A percentile compares a stretch with the other conserved stretches of the same genome.
phyloP scores from a whole-genome alignment of 176 grass and related monocot genomes.

The Ensete ventricosum region DNA sequence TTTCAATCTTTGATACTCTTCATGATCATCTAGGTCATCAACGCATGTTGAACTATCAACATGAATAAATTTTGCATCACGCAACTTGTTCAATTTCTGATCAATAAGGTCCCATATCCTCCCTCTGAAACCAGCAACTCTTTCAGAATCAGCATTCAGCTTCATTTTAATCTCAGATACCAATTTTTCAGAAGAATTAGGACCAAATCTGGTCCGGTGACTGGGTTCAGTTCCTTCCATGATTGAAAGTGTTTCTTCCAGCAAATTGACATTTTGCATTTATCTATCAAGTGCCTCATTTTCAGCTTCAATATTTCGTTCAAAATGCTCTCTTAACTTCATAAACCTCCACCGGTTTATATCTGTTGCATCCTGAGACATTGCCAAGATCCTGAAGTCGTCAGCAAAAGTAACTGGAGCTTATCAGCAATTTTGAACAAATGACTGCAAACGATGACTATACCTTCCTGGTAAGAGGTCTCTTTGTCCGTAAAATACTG shows the following conservation, averaged over 20 bases:
- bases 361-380: slow-evolving; percentile 38
- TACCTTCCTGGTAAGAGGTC: slow-evolving; percentile 64
- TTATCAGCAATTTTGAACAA: slow-evolving; percentile 5
- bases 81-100: slow-evolving; percentile 59
- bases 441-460: neutral
- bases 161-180: slow-evolving; percentile 58
- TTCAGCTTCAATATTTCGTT: slow-evolving; percentile 72
- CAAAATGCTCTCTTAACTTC: slow-evolving; percentile 76
- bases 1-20: slow-evolving; percentile 13
- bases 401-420: neutral
- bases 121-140: slow-evolving; percentile 36
- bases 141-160: slow-evolving; percentile 49
- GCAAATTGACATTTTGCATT: slow-evolving; percentile 50
- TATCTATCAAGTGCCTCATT: slow-evolving; percentile 85
- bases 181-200: slow-evolving; percentile 28
- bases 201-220: slow-evolving; percentile 28
- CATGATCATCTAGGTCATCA: slow-evolving; percentile 27
- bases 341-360: slow-evolving; percentile 79
- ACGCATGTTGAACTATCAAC: slow-evolving; percentile 28
- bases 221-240: slow-evolving; percentile 17
- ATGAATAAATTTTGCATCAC: slow-evolving; percentile 14
- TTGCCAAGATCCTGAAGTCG: neutral
- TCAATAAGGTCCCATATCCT: slow-evolving; percentile 42
- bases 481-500: slow-evolving; percentile 59
- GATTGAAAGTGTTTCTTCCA: slow-evolving; percentile 68